phyloP scores from a whole-genome alignment of 805 yeast species.

The Saccharomycopsis fibuligera region DNA sequence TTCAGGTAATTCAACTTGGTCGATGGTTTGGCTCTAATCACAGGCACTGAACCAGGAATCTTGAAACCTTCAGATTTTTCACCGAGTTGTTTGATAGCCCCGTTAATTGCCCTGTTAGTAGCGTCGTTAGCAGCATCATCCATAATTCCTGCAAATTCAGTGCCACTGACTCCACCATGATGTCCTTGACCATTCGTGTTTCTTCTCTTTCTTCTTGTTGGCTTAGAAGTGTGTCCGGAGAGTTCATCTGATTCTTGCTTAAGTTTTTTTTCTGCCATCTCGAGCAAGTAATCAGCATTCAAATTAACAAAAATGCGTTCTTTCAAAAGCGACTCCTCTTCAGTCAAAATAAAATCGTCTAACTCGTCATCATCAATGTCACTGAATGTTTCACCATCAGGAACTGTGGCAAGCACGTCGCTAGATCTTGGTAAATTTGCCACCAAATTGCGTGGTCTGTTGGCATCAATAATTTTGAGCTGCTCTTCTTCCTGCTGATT shows the following conservation, averaged over 20 bases:
- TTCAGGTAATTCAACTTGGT: too few relatives aligned
- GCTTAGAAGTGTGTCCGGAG: constrained; percentile 58
- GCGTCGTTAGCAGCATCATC: constrained; percentile 29
- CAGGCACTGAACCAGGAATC: too few relatives aligned
- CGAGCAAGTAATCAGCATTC: constrained; percentile 78
- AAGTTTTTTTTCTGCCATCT: constrained; percentile 77
- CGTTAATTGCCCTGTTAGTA: constrained; percentile 32
- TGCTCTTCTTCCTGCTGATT: constrained; percentile 3
- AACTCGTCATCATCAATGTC: constrained; percentile 85
- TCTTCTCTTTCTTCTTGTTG: constrained; percentile 41
- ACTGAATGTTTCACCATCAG: constrained; percentile 56
- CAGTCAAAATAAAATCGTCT: constrained; percentile 50
- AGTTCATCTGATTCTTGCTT: constrained; percentile 82
- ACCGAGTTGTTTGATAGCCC: constrained; percentile 39
- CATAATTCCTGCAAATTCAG: constrained; percentile 21
- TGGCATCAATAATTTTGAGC: constrained; percentile 33
- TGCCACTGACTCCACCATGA: constrained; percentile 14
- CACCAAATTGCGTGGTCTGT: constrained; percentile 47
- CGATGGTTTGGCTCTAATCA: constrained; percentile 17
- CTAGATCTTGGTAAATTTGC: constrained; percentile 52
- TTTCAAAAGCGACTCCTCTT: constrained; percentile 66
- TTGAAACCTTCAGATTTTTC: constrained; percentile 25
- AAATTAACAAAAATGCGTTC: constrained; percentile 86
- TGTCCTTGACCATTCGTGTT: constrained; percentile 29
- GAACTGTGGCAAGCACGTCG: constrained; percentile 44